These are phyloP conservation scores for Spergularia bocconei DNA, from an alignment of 148 eudicot genomes.

Conservation along the genomic window DNA sequence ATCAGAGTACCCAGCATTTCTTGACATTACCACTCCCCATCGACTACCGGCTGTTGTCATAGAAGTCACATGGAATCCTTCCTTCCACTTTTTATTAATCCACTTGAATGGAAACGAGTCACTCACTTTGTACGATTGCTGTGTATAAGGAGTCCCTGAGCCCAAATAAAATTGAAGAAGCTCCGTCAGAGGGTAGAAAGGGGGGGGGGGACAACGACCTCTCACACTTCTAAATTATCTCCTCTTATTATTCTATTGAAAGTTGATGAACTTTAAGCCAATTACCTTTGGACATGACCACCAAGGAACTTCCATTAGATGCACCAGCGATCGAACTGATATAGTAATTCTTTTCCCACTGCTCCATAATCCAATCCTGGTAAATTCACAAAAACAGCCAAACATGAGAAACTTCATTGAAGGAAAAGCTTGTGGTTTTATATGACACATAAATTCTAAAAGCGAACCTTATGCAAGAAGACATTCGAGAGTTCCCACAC, in stretches of 20 bases:
- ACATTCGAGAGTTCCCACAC: constrained; percentile 76
- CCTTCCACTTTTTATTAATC: constrained; percentile 91
- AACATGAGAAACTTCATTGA: constrained; percentile 15
- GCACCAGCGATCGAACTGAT: constrained; percentile 59
- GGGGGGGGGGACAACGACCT: too few species aligned
- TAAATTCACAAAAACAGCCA: not conserved
- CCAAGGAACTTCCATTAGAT: constrained; percentile 50
- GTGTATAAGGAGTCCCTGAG: constrained; percentile 86
- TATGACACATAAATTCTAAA: not conserved
- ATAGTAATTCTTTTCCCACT: constrained; percentile 58
- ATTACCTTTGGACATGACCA: constrained; percentile 58
- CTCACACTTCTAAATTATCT: not conserved
- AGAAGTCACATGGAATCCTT: constrained; percentile 88
- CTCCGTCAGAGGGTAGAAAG: too few species aligned
- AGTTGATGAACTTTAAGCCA: not conserved
- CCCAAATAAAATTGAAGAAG: not conserved
- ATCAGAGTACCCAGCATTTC: constrained; percentile 83
- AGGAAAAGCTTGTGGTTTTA: not conserved
- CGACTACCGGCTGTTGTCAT: constrained; percentile 93
- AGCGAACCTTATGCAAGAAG: constrained; percentile 74
- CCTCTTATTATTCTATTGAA: not conserved
- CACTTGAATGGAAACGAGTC: constrained; percentile 94
- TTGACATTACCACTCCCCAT: constrained; percentile 96
- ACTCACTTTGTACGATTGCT: constrained; percentile 93
- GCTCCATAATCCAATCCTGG: constrained; percentile 86